These are phyloP conservation scores for Chlorella sp. DNA, from an alignment of 139 green algal species.

Conservation along the genomic window DNA sequence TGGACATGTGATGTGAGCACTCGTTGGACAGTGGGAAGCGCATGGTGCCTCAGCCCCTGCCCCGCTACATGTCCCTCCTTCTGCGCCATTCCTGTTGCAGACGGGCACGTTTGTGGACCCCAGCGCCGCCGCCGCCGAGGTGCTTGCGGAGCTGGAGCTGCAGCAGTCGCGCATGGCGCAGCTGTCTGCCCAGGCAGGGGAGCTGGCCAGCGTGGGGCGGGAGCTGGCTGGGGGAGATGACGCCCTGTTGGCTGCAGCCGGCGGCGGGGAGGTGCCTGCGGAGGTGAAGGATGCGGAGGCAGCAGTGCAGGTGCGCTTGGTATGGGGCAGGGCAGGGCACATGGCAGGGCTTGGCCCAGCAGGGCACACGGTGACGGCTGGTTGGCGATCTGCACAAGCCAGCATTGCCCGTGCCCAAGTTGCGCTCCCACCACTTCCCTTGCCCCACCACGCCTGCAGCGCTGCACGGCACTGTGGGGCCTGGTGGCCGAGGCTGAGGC, in stretches of 20 bases:
- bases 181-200: neutral
- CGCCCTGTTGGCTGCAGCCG: no score
- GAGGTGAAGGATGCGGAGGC: neutral
- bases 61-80: neutral
- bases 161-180: neutral
- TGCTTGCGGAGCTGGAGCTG: conserved; percentile 23
- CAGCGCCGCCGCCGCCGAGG: neutral
- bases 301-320: neutral
- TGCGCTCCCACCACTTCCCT: neutral
- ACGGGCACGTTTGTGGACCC: neutral
- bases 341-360: neutral
- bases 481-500: neutral
- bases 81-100: conserved; percentile 6
- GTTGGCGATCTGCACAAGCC: neutral
- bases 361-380: no score
- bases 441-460: neutral
- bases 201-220: neutral
- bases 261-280: neutral
- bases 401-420: neutral
- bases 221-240: neutral
- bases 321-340: neutral
- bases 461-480: neutral
- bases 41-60: no score
- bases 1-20: no score
- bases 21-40: no score